Conservation (phyloP, 2,329 filamentous ascomycete genomes). For the Sporothrix protearum region DNA sequence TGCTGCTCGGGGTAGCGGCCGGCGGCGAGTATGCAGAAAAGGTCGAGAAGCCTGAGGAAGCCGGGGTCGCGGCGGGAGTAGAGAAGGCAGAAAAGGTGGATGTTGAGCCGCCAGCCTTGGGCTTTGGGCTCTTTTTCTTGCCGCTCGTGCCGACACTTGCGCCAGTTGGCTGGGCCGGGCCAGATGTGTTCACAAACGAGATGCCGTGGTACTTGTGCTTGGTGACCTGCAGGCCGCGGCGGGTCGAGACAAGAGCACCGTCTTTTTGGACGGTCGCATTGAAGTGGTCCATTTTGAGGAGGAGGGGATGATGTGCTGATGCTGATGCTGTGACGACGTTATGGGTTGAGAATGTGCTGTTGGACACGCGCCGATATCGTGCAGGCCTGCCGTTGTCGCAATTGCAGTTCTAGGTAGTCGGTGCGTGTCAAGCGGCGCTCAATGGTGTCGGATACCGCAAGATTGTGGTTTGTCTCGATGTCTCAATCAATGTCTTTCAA, state of each 20-base stretch:
- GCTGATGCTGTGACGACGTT: neutral
- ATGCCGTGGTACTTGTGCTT: slow-evolving; percentile 41
- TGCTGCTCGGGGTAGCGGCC: slow-evolving; percentile 2
- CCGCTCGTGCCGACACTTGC: slow-evolving; percentile 14
- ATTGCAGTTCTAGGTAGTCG: neutral
- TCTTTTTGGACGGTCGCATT: slow-evolving; percentile 39
- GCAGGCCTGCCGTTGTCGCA: no score
- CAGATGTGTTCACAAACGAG: slow-evolving; percentile 40
- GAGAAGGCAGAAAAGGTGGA: neutral
- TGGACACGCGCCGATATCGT: neutral
- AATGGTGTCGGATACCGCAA: neutral
- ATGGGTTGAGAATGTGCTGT: neutral
- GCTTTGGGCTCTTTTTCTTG: neutral
- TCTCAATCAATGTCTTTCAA: neutral
- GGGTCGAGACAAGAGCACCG: slow-evolving; percentile 39
- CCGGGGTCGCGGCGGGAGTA: neutral
- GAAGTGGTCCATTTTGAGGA: slow-evolving; percentile 39
- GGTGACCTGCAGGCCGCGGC: slow-evolving; percentile 41
- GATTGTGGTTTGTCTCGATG: neutral
- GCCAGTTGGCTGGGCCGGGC: slow-evolving; percentile 27
- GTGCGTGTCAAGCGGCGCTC: no score
- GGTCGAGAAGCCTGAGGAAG: neutral
- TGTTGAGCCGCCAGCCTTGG: neutral
- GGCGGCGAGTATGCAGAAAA: slow-evolving; percentile 8
- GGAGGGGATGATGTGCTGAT: neutral